Evolutionary conservation across 805 yeast species (phyloP).

Genomic region (Hanseniaspora meyeri): DNA sequence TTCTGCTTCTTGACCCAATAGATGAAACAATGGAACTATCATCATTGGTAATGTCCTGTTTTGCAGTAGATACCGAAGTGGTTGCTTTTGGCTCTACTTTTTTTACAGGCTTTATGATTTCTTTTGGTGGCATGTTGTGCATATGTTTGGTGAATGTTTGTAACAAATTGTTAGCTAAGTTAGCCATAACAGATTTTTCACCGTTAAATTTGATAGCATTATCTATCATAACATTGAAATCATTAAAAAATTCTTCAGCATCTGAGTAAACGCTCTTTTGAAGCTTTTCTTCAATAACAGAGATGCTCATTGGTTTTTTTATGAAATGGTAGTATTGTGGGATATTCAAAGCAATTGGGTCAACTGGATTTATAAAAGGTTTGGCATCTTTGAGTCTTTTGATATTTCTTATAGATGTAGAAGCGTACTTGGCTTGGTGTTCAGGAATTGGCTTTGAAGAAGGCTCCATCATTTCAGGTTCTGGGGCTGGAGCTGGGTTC

Average conservation of each 20-base stretch:
- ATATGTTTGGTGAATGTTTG: conserved; percentile 88
- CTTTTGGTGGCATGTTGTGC: conserved; percentile 74
- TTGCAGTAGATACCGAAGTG: conserved; percentile 8
- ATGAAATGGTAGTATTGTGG: conserved; percentile 82
- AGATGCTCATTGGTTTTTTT: conserved; percentile 81
- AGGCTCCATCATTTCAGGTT: conserved; percentile 59
- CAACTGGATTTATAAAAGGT: conserved; percentile 86
- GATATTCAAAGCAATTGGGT: conserved; percentile 71
- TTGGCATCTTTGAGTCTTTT: conserved; percentile 83
- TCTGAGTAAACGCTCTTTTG: conserved; percentile 56
- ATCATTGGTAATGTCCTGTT: conserved; percentile 19
- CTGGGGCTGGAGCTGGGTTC: conserved; percentile 63
- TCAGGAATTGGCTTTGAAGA: conserved; percentile 58
- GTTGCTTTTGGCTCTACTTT: conserved; percentile 13
- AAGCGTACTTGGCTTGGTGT: conserved; percentile 74
- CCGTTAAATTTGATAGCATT: conserved; percentile 85
- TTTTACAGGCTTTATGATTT: conserved; percentile 24
- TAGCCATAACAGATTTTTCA: conserved; percentile 64
- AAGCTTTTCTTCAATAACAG: conserved; percentile 78
- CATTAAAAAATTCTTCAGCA: conserved; percentile 56
- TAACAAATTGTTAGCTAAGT: conserved; percentile 83
- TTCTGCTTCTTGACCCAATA: conserved; percentile 72
- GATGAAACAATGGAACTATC: conserved; percentile 61
- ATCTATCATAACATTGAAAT: conserved; percentile 69
- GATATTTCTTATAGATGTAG: conserved; percentile 70